These are phyloP conservation scores for Tagetes erecta DNA, from an alignment of 129 eudicot genomes.

Conservation along the genomic window DNA sequence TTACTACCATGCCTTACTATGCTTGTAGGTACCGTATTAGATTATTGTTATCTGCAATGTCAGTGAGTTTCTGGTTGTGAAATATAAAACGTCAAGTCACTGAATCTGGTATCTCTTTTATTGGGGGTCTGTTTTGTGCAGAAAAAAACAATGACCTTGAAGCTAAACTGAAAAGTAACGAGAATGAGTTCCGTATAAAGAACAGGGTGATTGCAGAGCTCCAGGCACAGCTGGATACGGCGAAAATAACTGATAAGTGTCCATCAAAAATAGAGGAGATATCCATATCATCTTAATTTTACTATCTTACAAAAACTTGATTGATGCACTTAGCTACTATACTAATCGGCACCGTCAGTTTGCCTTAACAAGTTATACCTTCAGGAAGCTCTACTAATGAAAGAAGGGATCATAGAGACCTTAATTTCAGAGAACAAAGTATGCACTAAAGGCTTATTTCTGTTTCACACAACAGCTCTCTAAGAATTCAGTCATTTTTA, in stretches of 20 bases:
- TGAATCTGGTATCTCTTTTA: not conserved
- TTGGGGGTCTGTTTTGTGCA: slow-evolving; percentile 29
- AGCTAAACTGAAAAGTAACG: slow-evolving; percentile 37
- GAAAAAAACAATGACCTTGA: slow-evolving; percentile 55
- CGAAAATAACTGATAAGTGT: slow-evolving; percentile 31
- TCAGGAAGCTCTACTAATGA: slow-evolving; percentile 48
- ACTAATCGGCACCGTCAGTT: slow-evolving; percentile 19
- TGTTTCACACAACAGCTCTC: slow-evolving; percentile 4
- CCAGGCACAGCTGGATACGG: slow-evolving; percentile 53
- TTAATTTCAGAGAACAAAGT: slow-evolving; percentile 57
- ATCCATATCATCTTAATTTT: slow-evolving; percentile 38
- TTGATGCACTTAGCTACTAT: slow-evolving; percentile 7
- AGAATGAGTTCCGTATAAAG: slow-evolving; percentile 46
- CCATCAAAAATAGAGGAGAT: slow-evolving; percentile 48
- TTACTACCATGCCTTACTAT: not conserved
- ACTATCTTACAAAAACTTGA: slow-evolving; percentile 4
- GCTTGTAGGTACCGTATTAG: slow-evolving; percentile 7
- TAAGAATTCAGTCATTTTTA: not conserved
- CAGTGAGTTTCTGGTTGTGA: slow-evolving; percentile 1
- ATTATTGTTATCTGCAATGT: slow-evolving; percentile 7
- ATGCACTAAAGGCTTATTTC: slow-evolving; percentile 1
- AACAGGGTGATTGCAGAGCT: slow-evolving; percentile 46
- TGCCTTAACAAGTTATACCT: slow-evolving; percentile 57
- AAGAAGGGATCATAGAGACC: slow-evolving; percentile 51
- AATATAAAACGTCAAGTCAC: not conserved